phyloP scores from a whole-genome alignment of 164 flowering plant genomes.

The Piper betle region DNA sequence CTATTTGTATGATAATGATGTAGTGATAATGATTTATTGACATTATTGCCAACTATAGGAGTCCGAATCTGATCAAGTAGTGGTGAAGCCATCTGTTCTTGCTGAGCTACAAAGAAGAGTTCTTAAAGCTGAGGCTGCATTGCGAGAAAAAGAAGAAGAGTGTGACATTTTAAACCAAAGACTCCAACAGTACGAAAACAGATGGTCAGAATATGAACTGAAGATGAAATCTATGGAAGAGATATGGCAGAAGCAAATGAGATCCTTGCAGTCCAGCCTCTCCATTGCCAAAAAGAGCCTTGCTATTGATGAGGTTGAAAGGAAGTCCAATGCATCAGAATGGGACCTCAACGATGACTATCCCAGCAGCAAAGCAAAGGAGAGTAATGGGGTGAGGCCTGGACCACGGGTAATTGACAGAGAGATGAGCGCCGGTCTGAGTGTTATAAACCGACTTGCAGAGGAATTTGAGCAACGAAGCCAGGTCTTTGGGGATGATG shows the following conservation, averaged over 20 bases:
- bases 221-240: slow-evolving; percentile 99
- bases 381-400: slow-evolving; percentile 47
- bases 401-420: slow-evolving; percentile 10
- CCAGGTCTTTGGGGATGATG: slow-evolving; percentile 88
- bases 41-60: slow-evolving; percentile 21
- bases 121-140: slow-evolving; percentile 80
- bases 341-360: slow-evolving; percentile 37
- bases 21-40: no score
- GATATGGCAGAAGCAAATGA: slow-evolving; percentile 98
- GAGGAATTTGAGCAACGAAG: slow-evolving; percentile 89
- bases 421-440: slow-evolving; percentile 63
- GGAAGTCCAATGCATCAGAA: slow-evolving; percentile 70
- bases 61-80: slow-evolving; percentile 56
- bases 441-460: slow-evolving; percentile 71
- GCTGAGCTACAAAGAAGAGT: slow-evolving; percentile 88
- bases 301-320: slow-evolving; percentile 54
- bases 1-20: not conserved
- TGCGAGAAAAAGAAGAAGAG: slow-evolving; percentile 86
- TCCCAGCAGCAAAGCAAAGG: slow-evolving; percentile 19
- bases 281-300: slow-evolving; percentile 87
- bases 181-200: slow-evolving; percentile 78
- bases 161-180: slow-evolving; percentile 85
- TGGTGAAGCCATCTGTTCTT: slow-evolving; percentile 68
- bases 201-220: slow-evolving; percentile 90
- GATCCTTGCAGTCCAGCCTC: slow-evolving; percentile 86